phyloP scores from a whole-genome alignment of 805 yeast genomes.

The Nakazawaea ernobii region DNA sequence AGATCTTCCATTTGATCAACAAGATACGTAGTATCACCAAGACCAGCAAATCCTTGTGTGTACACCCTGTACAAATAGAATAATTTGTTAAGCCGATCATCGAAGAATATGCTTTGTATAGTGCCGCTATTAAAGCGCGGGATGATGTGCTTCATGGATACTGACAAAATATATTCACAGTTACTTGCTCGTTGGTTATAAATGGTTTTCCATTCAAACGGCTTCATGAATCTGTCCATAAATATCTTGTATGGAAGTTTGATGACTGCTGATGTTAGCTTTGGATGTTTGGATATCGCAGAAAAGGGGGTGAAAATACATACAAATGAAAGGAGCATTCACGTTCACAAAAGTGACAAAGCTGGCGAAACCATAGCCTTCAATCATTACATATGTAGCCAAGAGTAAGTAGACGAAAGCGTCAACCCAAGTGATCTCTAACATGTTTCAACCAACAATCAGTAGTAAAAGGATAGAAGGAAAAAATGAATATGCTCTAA shows the following conservation, averaged over 20 bases:
- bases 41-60: slow-evolving; percentile 27
- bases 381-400: slow-evolving; percentile 18
- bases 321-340: slow-evolving; percentile 18
- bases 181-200: slow-evolving; percentile 25
- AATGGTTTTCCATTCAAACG: slow-evolving; percentile 22
- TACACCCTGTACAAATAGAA: slow-evolving; percentile 25
- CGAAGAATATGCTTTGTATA: slow-evolving; percentile 19
- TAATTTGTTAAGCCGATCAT: slow-evolving; percentile 25
- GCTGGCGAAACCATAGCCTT: slow-evolving; percentile 18
- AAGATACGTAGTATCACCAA: slow-evolving; percentile 25
- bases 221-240: slow-evolving; percentile 24
- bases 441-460: not conserved
- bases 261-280: slow-evolving; percentile 13
- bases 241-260: slow-evolving; percentile 19
- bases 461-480: not conserved
- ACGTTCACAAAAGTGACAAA: slow-evolving; percentile 15
- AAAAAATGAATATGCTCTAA: not conserved
- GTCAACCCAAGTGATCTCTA: slow-evolving; percentile 21
- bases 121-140: not conserved
- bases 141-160: slow-evolving; percentile 14
- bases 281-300: not conserved
- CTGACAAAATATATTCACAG: slow-evolving; percentile 19
- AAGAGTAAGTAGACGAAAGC: slow-evolving; percentile 18
- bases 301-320: slow-evolving; percentile 2
- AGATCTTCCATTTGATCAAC: slow-evolving; percentile 12